Percentiles rank a stretch among this genome's conserved stretches.
phyloP scores from a whole-genome alignment of 2,329 filamentous ascomycete species.

The Amauroascus verrucosus region DNA sequence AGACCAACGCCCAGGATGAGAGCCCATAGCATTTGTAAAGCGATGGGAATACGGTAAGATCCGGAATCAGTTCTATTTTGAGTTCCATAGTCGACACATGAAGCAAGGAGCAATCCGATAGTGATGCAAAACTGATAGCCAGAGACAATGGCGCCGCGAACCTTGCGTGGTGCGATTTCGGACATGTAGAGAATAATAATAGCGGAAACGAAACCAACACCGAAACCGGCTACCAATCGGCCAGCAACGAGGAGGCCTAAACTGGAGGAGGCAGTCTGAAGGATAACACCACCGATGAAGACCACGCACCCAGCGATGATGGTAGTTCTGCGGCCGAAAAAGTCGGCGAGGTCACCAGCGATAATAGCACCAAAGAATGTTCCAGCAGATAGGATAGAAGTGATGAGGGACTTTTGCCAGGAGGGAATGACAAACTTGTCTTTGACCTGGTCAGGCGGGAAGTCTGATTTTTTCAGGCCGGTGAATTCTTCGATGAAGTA shows the following conservation, averaged over 20 bases:
- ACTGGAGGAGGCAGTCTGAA: conserved; percentile 51
- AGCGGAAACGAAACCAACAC: conserved; percentile 71
- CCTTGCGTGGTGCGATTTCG: conserved; percentile 62
- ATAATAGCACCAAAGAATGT: conserved; percentile 72
- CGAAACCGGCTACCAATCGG: conserved; percentile 64
- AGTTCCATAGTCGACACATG: conserved; percentile 63
- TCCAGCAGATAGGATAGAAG: conserved; percentile 65
- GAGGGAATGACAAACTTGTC: conserved; percentile 36
- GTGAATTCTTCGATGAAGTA: conserved; percentile 33
- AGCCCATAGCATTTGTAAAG: conserved; percentile 70
- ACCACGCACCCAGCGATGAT: conserved; percentile 61
- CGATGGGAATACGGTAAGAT: conserved; percentile 72
- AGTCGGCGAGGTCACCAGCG: conserved; percentile 66
- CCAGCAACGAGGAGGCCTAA: conserved; percentile 59
- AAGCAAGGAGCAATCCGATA: conserved; percentile 64
- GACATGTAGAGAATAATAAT: conserved; percentile 82
- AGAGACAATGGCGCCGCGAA: conserved; percentile 68
- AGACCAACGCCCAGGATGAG: conserved; percentile 63
- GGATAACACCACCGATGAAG: conserved; percentile 57
- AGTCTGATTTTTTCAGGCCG: conserved; percentile 23
- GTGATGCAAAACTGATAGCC: conserved; percentile 80
- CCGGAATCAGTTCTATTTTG: conserved; percentile 51
- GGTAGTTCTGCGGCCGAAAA: conserved; percentile 54
- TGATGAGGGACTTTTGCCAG: conserved; percentile 51
- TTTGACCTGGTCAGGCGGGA: background rate